A percentile compares a stretch with the other conserved stretches of the same genome.
Evolutionary conservation across 331 rosid genomes (phyloP).

Genomic region (Malus hybrid): DNA sequence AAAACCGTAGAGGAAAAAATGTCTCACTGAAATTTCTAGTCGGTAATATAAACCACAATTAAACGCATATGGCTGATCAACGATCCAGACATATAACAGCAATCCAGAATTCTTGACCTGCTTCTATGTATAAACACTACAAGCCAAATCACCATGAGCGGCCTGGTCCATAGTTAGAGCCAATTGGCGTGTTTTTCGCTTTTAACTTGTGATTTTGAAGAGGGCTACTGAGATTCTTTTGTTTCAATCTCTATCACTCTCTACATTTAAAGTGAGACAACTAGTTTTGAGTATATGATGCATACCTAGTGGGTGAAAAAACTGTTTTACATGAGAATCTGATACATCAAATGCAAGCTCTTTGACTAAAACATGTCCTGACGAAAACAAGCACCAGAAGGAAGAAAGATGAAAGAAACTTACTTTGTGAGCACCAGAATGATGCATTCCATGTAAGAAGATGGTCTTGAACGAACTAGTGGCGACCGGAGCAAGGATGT

Average conservation of each 20-base stretch:
- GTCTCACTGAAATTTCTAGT: neutral
- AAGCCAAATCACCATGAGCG: no score
- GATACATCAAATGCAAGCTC: neutral
- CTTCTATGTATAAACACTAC: neutral
- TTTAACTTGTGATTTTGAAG: neutral
- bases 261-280: no score
- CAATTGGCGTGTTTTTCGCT: neutral
- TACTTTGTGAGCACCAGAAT: slow-evolving; percentile 1
- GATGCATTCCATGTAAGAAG: neutral
- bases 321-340: neutral
- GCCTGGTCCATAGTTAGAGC: no score
- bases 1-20: neutral
- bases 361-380: neutral
- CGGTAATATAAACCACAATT: neutral
- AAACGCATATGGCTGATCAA: neutral
- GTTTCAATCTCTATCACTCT: no score
- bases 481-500: neutral
- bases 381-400: neutral
- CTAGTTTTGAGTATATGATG: no score
- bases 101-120: neutral
- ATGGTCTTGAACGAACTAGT: neutral
- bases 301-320: neutral
- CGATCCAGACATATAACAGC: neutral
- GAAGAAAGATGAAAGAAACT: neutral
- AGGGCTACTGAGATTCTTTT: no score